Conservation (phyloP, 805 yeast species). For the Yarrowia deformans region DNA sequence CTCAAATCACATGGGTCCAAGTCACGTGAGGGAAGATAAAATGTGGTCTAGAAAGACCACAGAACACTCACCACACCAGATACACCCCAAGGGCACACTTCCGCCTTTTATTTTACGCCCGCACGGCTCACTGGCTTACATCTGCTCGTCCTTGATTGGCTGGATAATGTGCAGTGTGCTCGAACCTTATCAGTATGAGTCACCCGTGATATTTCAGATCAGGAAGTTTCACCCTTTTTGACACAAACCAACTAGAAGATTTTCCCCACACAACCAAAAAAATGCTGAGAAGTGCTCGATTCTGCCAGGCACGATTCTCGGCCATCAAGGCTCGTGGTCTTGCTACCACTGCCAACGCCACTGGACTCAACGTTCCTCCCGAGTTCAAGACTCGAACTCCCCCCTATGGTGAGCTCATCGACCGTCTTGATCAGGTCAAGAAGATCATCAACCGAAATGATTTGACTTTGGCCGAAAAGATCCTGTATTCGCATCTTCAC, state of each 20-base stretch:
- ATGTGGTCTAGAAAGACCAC: neutral
- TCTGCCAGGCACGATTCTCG: conserved; percentile 27
- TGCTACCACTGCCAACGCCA: conserved; percentile 25
- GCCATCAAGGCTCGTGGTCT: conserved; percentile 31
- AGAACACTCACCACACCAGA: neutral
- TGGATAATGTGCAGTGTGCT: conserved; percentile 25
- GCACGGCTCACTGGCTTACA: neutral
- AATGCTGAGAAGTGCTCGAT: conserved; percentile 38
- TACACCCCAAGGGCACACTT: neutral
- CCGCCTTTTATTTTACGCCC: neutral
- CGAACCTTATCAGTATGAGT: conserved; percentile 36
- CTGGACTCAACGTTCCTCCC: conserved; percentile 56
- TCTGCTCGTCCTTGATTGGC: conserved; percentile 15
- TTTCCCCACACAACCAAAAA: conserved; percentile 21
- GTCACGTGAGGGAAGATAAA: neutral
- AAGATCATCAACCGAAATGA: conserved; percentile 72
- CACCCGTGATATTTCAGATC: conserved; percentile 36
- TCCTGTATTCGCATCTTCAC: conserved; percentile 89
- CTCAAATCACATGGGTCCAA: neutral
- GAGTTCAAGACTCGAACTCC: conserved; percentile 79
- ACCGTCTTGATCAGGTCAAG: conserved; percentile 69
- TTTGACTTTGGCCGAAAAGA: conserved; percentile 92
- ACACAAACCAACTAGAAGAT: conserved; percentile 13
- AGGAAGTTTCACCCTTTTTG: conserved; percentile 13
- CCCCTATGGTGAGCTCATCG: conserved; percentile 79